Evolutionary conservation across 75 land plant genomes (phyloP), one percentile per base, ranked within the genome.

Genomic region (Picea glauca): DNA sequence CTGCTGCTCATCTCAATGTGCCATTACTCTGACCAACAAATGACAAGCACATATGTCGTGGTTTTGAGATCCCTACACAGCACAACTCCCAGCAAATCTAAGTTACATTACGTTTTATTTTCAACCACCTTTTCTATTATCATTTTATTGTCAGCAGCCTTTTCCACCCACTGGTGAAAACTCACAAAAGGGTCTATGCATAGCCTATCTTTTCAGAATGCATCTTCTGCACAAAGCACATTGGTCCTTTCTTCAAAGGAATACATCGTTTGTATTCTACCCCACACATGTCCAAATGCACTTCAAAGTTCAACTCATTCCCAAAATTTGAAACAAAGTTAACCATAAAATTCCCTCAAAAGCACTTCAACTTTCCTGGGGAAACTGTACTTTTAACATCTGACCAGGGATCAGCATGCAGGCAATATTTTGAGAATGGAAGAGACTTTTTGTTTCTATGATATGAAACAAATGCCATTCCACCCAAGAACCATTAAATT

Each of bases 1-100:
- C 80, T 33, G 83, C 93, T 57, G 89, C 85, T 80, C 94, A 85
- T 78, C 94, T 85, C 54, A 91, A 90, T 7, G 96, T 91, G 83
- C 92, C 88, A 31, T 91, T 87, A 58, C 72, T 20, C 46, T 33
- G 72, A 38, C 72, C 72, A 67, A 20, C 31, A 67, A 67, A 67
- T 67, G 66, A 11, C 33, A 67, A 3, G 35, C 72, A 40, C 72
- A 67, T 35, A 18, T 20, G 72, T 18, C 32, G 72, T 67, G 72
- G 35, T 35, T 67, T 40, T 67, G 72, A 32, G 32, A 67, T 13
- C 72, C 40, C 72, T 67, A 67, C 15, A 6, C 46, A 35, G 38
- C 38, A 35, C 2, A 2, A 35, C 43, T 67, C 32, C 72, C 72
- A 17, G 40, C 72, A 67, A 67, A 18, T 67, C 43, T 18, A 67